Evolutionary conservation across 805 yeast genomes (phyloP).

Genomic region (Suhomyces kilbournensis): DNA sequence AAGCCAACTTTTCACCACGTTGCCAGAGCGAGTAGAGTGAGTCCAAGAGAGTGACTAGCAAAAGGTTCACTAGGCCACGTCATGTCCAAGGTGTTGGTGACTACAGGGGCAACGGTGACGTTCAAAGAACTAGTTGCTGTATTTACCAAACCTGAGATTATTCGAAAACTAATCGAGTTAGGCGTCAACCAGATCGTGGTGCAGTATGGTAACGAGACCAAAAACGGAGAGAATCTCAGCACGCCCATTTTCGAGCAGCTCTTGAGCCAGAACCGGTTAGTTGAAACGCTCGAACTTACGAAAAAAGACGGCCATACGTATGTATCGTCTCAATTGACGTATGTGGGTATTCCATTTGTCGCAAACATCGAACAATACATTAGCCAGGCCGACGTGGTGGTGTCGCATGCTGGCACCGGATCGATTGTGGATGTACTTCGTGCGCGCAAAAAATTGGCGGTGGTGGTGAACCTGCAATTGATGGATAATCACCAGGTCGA

Average conservation of each 20-base stretch:
- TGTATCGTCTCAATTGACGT: background rate
- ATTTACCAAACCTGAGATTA: constrained; percentile 34
- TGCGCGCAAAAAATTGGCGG: constrained; percentile 53
- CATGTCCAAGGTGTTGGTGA: constrained; percentile 56
- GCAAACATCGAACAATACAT: constrained; percentile 37
- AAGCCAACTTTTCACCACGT: background rate
- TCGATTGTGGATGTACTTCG: constrained; percentile 79
- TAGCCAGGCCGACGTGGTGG: constrained; percentile 51
- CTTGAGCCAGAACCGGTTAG: constrained; percentile 10
- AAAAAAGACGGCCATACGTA: background rate
- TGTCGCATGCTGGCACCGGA: constrained; percentile 93
- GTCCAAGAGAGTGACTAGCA: too few species aligned
- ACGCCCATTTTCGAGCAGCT: constrained; percentile 18
- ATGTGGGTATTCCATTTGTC: constrained; percentile 27
- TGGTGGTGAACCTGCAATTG: constrained; percentile 66
- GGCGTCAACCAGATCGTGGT: constrained; percentile 44
- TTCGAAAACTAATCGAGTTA: constrained; percentile 26
- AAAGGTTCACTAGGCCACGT: too few species aligned
- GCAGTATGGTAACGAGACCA: constrained; percentile 49
- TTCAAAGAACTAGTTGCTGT: constrained; percentile 57
- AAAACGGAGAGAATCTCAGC: constrained; percentile 20
- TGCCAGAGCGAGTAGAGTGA: too few species aligned
- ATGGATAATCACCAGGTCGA: constrained; percentile 88
- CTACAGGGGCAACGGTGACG: constrained; percentile 91
- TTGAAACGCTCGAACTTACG: constrained; percentile 9